Conservation (phyloP, 768 basidiomycete species). For the Leccinum arenicola region DNA sequence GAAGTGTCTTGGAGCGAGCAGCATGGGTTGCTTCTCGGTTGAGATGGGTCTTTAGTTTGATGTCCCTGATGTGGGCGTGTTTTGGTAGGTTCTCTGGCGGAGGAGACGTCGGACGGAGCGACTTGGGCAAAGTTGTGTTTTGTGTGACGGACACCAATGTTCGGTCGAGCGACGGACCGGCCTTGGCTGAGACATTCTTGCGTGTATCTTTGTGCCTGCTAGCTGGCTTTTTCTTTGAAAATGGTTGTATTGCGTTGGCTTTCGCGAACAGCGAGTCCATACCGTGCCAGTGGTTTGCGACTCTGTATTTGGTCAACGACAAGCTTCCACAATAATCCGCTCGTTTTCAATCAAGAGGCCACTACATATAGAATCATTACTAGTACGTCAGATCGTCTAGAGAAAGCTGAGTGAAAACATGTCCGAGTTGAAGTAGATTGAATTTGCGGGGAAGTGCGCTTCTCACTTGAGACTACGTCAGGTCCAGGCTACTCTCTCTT, state of each 20-base stretch:
- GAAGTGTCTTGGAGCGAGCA: conserved; percentile 57
- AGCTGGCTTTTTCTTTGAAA: conserved; percentile 39
- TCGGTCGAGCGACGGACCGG: conserved; percentile 38
- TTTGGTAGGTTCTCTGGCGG: conserved; percentile 45
- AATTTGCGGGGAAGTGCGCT: too few species aligned
- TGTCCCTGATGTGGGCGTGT: conserved; percentile 65
- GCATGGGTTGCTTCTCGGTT: conserved; percentile 57
- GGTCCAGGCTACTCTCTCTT: too few species aligned
- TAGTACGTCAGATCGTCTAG: too few species aligned
- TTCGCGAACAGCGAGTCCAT: conserved; percentile 74
- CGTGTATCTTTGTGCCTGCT: conserved; percentile 24
- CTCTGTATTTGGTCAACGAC: not conserved
- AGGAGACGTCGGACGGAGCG: conserved; percentile 53
- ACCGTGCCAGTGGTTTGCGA: not conserved
- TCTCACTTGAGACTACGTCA: too few species aligned
- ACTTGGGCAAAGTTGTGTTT: conserved; percentile 64
- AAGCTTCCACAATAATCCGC: too few species aligned
- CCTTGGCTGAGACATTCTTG: conserved; percentile 15
- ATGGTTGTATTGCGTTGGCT: conserved; percentile 55
- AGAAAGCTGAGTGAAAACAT: too few species aligned
- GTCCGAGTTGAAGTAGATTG: too few species aligned
- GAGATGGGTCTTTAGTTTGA: conserved; percentile 72
- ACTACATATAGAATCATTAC: too few species aligned
- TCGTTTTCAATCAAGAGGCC: too few species aligned
- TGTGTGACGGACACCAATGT: conserved; percentile 56